These are phyloP conservation scores for Eremochloa ophiuroides DNA, from an alignment of 176 grass and related monocot species.

Conservation along the genomic window DNA sequence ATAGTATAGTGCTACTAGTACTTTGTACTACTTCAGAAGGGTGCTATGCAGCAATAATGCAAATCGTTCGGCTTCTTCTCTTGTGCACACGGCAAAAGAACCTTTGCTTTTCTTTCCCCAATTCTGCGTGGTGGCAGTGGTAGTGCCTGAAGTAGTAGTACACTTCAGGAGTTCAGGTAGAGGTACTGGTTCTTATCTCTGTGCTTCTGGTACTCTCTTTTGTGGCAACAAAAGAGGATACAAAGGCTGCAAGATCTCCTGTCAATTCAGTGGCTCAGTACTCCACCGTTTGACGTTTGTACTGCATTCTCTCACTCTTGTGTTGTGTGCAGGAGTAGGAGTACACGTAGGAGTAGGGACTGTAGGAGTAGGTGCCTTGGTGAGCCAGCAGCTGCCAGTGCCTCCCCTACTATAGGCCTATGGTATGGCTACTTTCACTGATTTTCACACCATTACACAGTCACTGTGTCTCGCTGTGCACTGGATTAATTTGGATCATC, in stretches of 20 bases:
- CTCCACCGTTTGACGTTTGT: not conserved
- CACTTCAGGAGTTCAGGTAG: not conserved
- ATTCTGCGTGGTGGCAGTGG: not conserved
- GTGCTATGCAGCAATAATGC: not conserved
- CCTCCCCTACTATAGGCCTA: not conserved
- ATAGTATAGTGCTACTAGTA: not conserved
- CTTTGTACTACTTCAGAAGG: not conserved
- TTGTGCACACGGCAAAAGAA: not conserved
- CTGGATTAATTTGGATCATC: not conserved
- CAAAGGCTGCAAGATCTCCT: constrained; percentile 36
- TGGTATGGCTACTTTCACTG: not conserved
- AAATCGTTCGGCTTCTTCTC: not conserved
- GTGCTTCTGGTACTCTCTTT: constrained; percentile 24
- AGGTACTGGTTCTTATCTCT: constrained; percentile 24
- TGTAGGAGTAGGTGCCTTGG: not conserved
- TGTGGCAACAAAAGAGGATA: constrained; percentile 12
- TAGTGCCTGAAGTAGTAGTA: not conserved
- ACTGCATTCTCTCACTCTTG: not conserved
- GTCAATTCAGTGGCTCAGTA: constrained; percentile 1
- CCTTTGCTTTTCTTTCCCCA: not conserved
- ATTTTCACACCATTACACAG: not conserved
- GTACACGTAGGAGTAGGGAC: no score
- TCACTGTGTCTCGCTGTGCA: not conserved
- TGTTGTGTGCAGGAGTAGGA: no score
- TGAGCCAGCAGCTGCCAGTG: not conserved